Evolutionary conservation across 371 early-diverging fungal genomes (phyloP).

Genomic region (Conidiobolus incongruus): DNA sequence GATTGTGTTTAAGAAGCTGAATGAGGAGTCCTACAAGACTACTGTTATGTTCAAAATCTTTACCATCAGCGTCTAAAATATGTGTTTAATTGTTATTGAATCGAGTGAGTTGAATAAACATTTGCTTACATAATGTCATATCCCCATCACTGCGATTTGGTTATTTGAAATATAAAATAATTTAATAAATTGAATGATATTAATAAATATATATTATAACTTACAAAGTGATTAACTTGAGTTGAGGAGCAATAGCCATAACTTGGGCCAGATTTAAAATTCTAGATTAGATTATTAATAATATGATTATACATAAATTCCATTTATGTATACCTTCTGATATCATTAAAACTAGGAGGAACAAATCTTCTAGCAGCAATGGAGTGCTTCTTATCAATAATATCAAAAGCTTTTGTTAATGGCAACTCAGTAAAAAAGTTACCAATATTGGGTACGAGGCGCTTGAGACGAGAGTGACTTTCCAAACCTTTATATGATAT

Average conservation of each 20-base stretch:
- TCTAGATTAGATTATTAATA: too few relatives aligned
- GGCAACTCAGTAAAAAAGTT: slow-evolving; percentile 58
- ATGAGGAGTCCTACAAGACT: slow-evolving; percentile 30
- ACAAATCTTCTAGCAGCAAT: slow-evolving; percentile 49
- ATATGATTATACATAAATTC: too few relatives aligned
- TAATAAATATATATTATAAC: slow-evolving; percentile 4
- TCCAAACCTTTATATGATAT: slow-evolving; percentile 15
- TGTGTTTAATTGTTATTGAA: neutral
- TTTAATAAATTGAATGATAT: neutral
- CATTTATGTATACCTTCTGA: slow-evolving; percentile 24
- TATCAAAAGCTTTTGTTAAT: slow-evolving; percentile 32
- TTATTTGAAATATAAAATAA: neutral
- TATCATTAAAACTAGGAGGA: slow-evolving; percentile 68
- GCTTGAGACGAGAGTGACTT: slow-evolving; percentile 39
- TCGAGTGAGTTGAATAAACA: neutral
- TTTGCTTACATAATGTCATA: slow-evolving; percentile 39
- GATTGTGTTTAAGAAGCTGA: slow-evolving; percentile 21
- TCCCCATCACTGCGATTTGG: slow-evolving; percentile 39
- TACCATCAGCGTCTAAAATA: slow-evolving; percentile 39
- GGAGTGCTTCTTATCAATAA: slow-evolving; percentile 23
- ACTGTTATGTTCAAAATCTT: slow-evolving; percentile 40
- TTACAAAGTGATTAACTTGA: slow-evolving; percentile 41
- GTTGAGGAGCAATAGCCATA: slow-evolving; percentile 16
- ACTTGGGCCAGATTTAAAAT: slow-evolving; percentile 64
- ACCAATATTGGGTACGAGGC: slow-evolving; percentile 47